Base-by-base conservation (phyloP, 169 alveolate genomes). In the Babesia bovis region DNA sequence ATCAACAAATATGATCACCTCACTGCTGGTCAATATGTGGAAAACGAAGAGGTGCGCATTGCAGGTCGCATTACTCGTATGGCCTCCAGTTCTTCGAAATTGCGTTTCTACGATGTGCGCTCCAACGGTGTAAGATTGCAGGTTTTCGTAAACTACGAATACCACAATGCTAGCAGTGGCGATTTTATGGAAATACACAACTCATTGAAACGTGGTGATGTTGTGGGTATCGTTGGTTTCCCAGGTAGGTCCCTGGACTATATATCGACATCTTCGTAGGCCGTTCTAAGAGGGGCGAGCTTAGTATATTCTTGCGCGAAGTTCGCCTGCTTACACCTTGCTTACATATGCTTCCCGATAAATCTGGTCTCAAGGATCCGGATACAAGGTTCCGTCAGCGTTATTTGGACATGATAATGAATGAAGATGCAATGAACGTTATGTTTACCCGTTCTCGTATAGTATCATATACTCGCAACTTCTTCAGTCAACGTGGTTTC, bases 281-380 rank as follows among this genome's bases (percentile, higher is more conserved):
- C 0, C 72, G 96, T 87, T 94, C 99, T 47, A 96, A 96, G 88
- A 93, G 95, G 56, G 99, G 99, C 30, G 99, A 97, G 82, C 85
- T 98, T 59, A 92, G 98, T 19, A 92, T 98, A 38, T 94, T 96
- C 66, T 98, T 98, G 13, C 86, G 72, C 7, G 90, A 89, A 41
- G 91, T 95, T 28, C 78, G 84, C 75, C 68, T 93, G 51, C 92
- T 98, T 41, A 91, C 99, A 12, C 95, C 98, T 30, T 97, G 99
- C 77, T 89, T 97, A 32, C 99, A 96, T 90, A 96, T 96, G 99
- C 92, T 98, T 36, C 99, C 99, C 12, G 94, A 94, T 59, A 94
- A 95, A 69, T 91, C 90, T 78, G 98, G 98, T 3, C 93, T 96
- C 28, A 97, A 96, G 90, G 99, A 97, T 73, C 93, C 92, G 65